Evolutionary conservation across 73 alveolate species (phyloP).

Genomic region (Paramecium caudatum): DNA sequence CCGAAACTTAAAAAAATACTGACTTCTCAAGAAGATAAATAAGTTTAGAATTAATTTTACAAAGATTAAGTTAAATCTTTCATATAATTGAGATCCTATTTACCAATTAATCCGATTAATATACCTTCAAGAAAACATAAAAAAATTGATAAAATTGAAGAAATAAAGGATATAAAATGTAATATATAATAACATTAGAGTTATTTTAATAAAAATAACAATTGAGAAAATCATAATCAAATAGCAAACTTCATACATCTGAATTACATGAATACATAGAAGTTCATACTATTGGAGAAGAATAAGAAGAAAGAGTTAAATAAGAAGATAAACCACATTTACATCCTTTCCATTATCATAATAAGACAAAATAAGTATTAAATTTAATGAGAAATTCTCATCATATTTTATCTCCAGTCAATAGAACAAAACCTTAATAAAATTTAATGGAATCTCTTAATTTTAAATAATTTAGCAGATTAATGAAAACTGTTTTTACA

Average conservation of each 20-base stretch:
- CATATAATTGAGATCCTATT: not conserved
- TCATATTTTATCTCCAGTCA: not conserved
- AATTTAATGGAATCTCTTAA: not conserved
- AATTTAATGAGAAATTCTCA: conserved; percentile 21
- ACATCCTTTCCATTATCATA: not conserved
- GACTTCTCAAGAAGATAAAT: conserved; percentile 1
- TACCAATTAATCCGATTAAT: conserved; percentile 12
- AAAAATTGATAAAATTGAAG: not conserved
- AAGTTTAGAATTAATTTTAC: not conserved
- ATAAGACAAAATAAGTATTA: conserved; percentile 1
- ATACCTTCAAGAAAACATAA: not conserved
- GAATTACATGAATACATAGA: conserved; percentile 21
- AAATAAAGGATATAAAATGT: conserved; percentile 34
- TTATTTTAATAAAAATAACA: not conserved
- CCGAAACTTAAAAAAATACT: not conserved
- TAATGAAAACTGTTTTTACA: conserved; percentile 22
- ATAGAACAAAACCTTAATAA: not conserved
- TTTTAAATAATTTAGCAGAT: not conserved
- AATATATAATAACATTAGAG: not conserved
- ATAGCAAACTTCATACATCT: not conserved
- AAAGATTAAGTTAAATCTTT: not conserved
- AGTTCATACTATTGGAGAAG: conserved; percentile 8
- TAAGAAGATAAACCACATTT: not conserved
- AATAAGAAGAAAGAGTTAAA: not conserved
- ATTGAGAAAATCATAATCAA: not conserved